These are phyloP conservation scores for Arabidopsis thaliana DNA, from an alignment of 345 rosid genomes.

Conservation along the genomic window DNA sequence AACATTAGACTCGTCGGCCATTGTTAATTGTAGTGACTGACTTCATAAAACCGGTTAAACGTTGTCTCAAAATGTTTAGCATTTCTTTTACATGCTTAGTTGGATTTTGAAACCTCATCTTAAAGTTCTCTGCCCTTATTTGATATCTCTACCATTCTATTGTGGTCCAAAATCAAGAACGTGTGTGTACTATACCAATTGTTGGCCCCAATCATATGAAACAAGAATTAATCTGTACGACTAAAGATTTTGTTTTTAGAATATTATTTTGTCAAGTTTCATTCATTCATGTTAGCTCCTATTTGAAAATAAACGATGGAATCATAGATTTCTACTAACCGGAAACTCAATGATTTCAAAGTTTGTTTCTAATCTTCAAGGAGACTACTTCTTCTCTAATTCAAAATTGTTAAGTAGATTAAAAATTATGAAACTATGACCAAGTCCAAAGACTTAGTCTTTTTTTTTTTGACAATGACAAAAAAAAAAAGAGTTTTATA, in stretches of 20 bases:
- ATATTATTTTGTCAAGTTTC: neutral
- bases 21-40: neutral
- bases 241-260: neutral
- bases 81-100: neutral
- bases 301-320: neutral
- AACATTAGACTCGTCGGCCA: neutral
- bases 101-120: slow-evolving; percentile 22
- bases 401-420: neutral
- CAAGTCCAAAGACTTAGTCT: slow-evolving; percentile 13
- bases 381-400: slow-evolving; percentile 22
- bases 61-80: neutral
- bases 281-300: neutral
- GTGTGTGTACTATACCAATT: slow-evolving; percentile 7
- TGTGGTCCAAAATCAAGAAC: slow-evolving; percentile 19
- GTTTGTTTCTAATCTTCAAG: neutral
- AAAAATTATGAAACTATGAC: neutral
- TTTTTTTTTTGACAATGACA: no score
- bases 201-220: slow-evolving; percentile 22
- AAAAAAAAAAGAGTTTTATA: no score
- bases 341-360: slow-evolving; percentile 1
- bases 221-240: neutral
- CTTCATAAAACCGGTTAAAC: neutral
- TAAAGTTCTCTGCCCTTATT: neutral
- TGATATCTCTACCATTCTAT: neutral
- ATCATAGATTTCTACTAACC: neutral